A percentile compares a stretch with the other conserved stretches of the same genome.
These are phyloP conservation scores for Ramichloridium luteum DNA, from an alignment of 2,329 filamentous ascomycete species.

Conservation along the genomic window DNA sequence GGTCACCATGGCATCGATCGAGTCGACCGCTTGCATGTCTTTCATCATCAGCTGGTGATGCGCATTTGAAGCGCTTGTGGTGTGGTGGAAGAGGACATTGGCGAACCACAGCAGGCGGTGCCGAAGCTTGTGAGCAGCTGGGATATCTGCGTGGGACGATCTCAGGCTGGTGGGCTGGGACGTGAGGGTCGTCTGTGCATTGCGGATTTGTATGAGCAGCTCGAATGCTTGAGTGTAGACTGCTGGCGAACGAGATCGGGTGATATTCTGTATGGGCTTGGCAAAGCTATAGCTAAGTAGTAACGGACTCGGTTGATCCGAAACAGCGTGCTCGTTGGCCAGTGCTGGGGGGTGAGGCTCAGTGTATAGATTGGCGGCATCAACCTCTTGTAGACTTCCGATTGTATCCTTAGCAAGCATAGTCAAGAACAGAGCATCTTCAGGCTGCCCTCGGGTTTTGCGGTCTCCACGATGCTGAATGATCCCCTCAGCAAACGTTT, in stretches of 20 bases:
- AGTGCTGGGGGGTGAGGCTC: too few relatives aligned
- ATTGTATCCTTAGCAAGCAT: slow-evolving; percentile 66
- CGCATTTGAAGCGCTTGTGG: slow-evolving; percentile 57
- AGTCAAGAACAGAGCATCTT: slow-evolving; percentile 47
- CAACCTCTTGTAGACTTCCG: slow-evolving; percentile 38
- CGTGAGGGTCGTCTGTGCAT: slow-evolving; percentile 56
- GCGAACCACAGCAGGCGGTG: slow-evolving; percentile 61
- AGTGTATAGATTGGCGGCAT: slow-evolving; percentile 52
- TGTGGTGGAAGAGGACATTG: slow-evolving; percentile 60
- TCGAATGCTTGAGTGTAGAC: slow-evolving; percentile 63
- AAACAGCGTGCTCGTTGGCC: too few relatives aligned
- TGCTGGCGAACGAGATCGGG: slow-evolving; percentile 51
- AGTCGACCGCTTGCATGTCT: slow-evolving; percentile 48
- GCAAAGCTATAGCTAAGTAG: slow-evolving; percentile 26
- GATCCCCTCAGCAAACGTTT: slow-evolving; percentile 45
- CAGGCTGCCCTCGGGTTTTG: neutral
- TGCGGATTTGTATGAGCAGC: slow-evolving; percentile 64
- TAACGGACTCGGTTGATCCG: slow-evolving; percentile 28
- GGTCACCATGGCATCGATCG: slow-evolving; percentile 70
- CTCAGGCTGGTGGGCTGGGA: slow-evolving; percentile 30
- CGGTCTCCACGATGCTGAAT: too few relatives aligned
- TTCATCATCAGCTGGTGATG: slow-evolving; percentile 44
- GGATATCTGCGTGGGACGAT: slow-evolving; percentile 1
- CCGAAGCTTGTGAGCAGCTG: slow-evolving; percentile 43
- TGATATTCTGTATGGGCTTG: slow-evolving; percentile 57